These are phyloP conservation scores for Sugiyamaella americana DNA, from an alignment of 805 yeast species.

Conservation along the genomic window DNA sequence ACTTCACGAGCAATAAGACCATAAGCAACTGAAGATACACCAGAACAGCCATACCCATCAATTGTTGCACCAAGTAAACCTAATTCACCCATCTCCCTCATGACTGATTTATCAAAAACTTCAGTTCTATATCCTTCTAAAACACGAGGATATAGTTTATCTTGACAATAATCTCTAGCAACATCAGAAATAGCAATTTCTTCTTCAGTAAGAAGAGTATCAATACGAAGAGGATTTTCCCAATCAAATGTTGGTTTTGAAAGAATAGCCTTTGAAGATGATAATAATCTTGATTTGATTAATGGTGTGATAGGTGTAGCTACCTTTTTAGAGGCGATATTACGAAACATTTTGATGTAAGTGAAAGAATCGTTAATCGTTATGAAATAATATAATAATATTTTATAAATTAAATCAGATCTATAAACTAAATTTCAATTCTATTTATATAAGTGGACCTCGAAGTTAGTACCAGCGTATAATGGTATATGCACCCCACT, in stretches of 20 bases:
- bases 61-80: slow-evolving; percentile 39
- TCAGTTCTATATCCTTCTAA: slow-evolving; percentile 38
- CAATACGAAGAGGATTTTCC: slow-evolving; percentile 35
- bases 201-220: slow-evolving; percentile 34
- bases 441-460: no score
- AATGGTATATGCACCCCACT: no score
- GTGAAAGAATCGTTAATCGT: no score
- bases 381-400: no score
- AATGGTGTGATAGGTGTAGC: neutral
- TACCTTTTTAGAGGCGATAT: neutral
- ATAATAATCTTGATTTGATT: neutral
- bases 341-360: neutral
- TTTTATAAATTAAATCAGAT: no score
- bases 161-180: slow-evolving; percentile 35
- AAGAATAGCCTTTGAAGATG: slow-evolving; percentile 1
- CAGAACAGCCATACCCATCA: slow-evolving; percentile 41
- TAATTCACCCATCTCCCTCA: slow-evolving; percentile 38
- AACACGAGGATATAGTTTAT: slow-evolving; percentile 35
- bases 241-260: slow-evolving; percentile 29
- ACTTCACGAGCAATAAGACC: slow-evolving; percentile 41
- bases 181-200: slow-evolving; percentile 34
- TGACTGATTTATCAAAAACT: slow-evolving; percentile 30
- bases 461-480: no score
- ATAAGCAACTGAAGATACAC: slow-evolving; percentile 38
- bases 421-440: no score